Evolutionary conservation across 202 grass and related monocot genomes (phyloP).

Genomic region (Musa balbisiana): DNA sequence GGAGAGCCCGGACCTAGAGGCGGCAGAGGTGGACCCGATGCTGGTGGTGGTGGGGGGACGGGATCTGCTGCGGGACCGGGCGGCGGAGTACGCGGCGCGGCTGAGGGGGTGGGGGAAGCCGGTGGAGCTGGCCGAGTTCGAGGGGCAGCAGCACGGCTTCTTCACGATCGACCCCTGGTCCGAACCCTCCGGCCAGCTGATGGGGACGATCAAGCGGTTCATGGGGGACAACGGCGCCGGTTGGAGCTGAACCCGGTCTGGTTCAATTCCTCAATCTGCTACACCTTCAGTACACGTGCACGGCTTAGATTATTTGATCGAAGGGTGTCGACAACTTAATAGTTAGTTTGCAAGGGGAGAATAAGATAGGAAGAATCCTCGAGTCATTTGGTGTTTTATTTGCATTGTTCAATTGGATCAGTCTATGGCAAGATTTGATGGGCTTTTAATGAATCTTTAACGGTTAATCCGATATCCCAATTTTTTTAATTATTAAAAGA

Average conservation of each 20-base stretch:
- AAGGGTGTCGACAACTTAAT: no score
- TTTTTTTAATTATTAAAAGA: no score
- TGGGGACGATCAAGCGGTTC: slow-evolving; percentile 53
- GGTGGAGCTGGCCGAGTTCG: slow-evolving; percentile 54
- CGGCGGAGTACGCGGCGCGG: slow-evolving; percentile 47
- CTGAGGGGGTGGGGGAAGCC: slow-evolving; percentile 51
- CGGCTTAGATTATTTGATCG: no score
- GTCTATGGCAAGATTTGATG: no score
- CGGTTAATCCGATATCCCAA: no score
- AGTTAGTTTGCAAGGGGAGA: no score
- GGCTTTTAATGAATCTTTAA: no score
- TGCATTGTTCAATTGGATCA: no score
- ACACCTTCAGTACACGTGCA: no score
- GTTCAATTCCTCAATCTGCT: background rate
- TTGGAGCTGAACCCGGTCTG: slow-evolving; percentile 19
- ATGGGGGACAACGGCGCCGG: slow-evolving; percentile 23
- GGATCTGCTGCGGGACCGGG: slow-evolving; percentile 69
- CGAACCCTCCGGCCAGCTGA: slow-evolving; percentile 46
- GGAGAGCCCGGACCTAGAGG: slow-evolving; percentile 38
- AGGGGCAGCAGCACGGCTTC: slow-evolving; percentile 78
- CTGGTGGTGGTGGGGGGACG: slow-evolving; percentile 48
- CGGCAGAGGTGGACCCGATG: slow-evolving; percentile 42
- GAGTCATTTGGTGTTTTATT: no score
- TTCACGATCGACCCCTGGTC: slow-evolving; percentile 70
- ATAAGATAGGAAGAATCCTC: no score